Evolutionary conservation across 352 stramenopile genomes (phyloP).

Genomic region (Phytopythium sindhum): DNA sequence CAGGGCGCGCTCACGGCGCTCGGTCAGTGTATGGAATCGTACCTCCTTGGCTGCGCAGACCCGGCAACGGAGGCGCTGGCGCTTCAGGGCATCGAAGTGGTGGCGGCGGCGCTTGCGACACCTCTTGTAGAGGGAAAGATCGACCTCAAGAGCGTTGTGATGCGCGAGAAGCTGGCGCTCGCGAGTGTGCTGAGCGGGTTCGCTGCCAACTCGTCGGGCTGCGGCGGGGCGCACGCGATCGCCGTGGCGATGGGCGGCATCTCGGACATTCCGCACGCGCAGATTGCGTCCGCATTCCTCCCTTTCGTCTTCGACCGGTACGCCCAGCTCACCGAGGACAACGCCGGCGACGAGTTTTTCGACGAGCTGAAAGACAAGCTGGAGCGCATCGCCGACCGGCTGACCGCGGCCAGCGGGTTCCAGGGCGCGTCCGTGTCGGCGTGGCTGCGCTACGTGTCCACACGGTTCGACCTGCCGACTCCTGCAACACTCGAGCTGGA

Average conservation of each 20-base stretch:
- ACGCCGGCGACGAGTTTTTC: conserved; percentile 67
- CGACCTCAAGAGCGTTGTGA: conserved; percentile 47
- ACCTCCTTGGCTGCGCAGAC: conserved; percentile 48
- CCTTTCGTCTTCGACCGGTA: conserved; percentile 73
- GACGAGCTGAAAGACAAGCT: conserved; percentile 51
- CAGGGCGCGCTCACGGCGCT: conserved; percentile 62
- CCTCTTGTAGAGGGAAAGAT: conserved; percentile 62
- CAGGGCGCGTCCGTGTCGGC: conserved; percentile 37
- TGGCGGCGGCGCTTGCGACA: conserved; percentile 44
- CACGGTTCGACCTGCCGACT: conserved; percentile 56
- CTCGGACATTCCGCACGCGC: conserved; percentile 59
- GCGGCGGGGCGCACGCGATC: conserved; percentile 46
- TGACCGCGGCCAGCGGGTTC: conserved; percentile 54
- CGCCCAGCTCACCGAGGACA: conserved; percentile 42
- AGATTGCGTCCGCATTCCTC: conserved; percentile 55
- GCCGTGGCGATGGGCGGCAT: conserved; percentile 64
- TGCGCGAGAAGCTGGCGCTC: conserved; percentile 54
- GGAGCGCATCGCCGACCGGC: conserved; percentile 37
- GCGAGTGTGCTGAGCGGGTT: conserved; percentile 58
- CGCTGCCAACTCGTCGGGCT: conserved; percentile 48
- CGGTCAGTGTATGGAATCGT: conserved; percentile 74
- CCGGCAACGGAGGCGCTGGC: conserved; percentile 37
- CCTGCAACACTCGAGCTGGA: conserved; percentile 54
- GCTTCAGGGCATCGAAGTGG: conserved; percentile 55
- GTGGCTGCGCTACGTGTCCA: conserved; percentile 66